Base-by-base conservation (phyloP, 192 early-diverging fungal genomes). In the Backusella luteola region DNA sequence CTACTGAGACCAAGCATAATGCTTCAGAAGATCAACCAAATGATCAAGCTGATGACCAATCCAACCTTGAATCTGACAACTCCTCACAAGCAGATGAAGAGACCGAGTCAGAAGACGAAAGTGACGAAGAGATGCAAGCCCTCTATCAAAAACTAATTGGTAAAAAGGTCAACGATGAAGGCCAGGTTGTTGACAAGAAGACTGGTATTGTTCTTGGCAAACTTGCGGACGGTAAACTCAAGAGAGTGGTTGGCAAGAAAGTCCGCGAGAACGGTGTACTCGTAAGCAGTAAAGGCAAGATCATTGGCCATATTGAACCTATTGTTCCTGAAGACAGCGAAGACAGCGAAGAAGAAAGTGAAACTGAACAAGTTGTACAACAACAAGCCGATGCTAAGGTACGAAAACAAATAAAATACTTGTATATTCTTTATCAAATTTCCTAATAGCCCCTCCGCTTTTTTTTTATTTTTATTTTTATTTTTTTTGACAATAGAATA, bases 231-330 rank as follows among this genome's bases (percentile, higher is more conserved):
- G 68, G 68, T 12, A 69, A 69, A 41, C 36, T 69, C n/a, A 69
- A 69, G 21, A 69, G 38, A n/a, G 68, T 41, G 1, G 9, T 41
- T 23, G 68, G 68, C 35, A 69, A 14, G 23, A 69, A 41, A 21
- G 68, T 69, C 68, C 35, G 68, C 21, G 75, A 76, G 69, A 34
- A 42, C 11, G 75, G 75, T 26, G 44, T 26, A 17, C 67, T 76
- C 21, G 14, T 69, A 5, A 68, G 68, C 34, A 76, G 75, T 44
- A 76, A 76, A 53, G 75, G 75, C 34, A 76, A 68, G 11, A 26
- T 23, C 17, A 68, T 76, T 68, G 75, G 67, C 17, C 29, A 66
- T 21, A 67, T 76, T 38, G 67, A 46, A 23, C 75, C 75, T 41
- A 15, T 74, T 35, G 5, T 9, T 0, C 41, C 53, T 34, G 52